Base-by-base conservation (phyloP, 2,329 filamentous ascomycete genomes). In the Madurella fahalii region DNA sequence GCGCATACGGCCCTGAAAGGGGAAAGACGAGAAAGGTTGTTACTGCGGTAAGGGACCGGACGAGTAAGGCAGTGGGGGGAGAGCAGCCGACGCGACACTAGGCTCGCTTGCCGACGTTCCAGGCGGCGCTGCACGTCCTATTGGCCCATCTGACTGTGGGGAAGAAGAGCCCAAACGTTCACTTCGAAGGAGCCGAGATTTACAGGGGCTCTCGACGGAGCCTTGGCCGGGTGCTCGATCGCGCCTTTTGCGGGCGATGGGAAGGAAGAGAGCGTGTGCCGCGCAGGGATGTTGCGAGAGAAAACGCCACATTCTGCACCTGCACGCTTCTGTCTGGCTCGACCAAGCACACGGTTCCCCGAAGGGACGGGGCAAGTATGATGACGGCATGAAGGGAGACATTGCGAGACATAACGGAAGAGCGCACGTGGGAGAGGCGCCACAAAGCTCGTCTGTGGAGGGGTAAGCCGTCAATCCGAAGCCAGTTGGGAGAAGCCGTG, bases 71-170 rank as follows among this genome's bases (percentile, higher is more conserved):
- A 53, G n/a, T n/a, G n/a, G 54, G 54, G 51, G 47, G 7, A 42
- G 46, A 18, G 41, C 30, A 50, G 50, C 54, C 50, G 34, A 37
- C 41, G 18, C 47, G 25, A 48, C 49, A 46, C 52, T 55, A 52
- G 62, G 61, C 60, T 63, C 58, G 57, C 55, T 63, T 62, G 63
- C 63, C 63, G 63, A 60, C 45, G 51, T 64, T 61, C 63, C 62
- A 63, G 55, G 54, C 37, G 51, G 42, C 34, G n/a, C 52, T 60
- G 58, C 59, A 47, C 15, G 20, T 58, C 53, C 59, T 52, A 59
- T 63, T 65, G 63, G 63, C 3, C 44, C 34, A 40, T 17, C 11
- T 40, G 43, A 60, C 30, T 64, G 61, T 64, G 63, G 62, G 58
- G 60, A 57, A 60, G 41, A 42, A 25, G 25, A 25, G 25, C 25